A percentile compares a stretch with the other conserved stretches of the same genome.
Conservation (phyloP, 2,329 filamentous ascomycete species). For the Xylaria sp. region DNA sequence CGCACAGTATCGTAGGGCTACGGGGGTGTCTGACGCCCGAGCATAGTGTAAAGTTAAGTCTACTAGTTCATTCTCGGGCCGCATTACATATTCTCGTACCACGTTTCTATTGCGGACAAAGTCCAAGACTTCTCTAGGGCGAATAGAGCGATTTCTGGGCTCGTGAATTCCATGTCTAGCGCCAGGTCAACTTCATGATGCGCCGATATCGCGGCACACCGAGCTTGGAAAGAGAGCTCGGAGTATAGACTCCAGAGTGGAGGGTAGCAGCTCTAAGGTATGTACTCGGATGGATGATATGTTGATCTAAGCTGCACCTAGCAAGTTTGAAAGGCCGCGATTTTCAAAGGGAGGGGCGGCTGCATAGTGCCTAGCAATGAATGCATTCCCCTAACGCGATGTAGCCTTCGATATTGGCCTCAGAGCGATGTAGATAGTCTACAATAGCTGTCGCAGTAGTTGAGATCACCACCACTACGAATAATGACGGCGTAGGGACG, state of each 20-base stretch:
- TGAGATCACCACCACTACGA: slow-evolving; percentile 9
- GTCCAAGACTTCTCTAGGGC: slow-evolving; percentile 10
- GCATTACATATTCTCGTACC: slow-evolving; percentile 25
- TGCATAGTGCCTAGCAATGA: background rate
- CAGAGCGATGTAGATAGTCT: background rate
- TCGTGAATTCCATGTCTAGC: background rate
- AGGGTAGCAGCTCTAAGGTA: background rate
- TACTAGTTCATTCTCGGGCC: slow-evolving; percentile 6
- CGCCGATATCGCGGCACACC: slow-evolving; percentile 32
- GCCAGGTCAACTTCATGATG: background rate
- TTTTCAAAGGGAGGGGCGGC: background rate
- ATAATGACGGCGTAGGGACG: slow-evolving; percentile 7
- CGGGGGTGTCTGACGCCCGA: slow-evolving; percentile 11
- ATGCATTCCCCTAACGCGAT: background rate
- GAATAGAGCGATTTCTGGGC: slow-evolving; percentile 5
- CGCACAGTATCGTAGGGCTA: slow-evolving; percentile 20
- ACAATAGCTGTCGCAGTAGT: background rate
- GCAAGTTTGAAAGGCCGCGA: background rate
- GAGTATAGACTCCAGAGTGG: background rate
- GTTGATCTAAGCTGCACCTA: background rate
- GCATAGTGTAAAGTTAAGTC: background rate
- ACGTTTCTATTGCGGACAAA: slow-evolving; percentile 8
- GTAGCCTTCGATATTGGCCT: background rate
- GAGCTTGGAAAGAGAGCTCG: background rate
- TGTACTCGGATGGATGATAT: background rate